These are phyloP conservation scores for Talaromyces sp. DNA, from an alignment of 2,329 filamentous ascomycete genomes.

Conservation along the genomic window DNA sequence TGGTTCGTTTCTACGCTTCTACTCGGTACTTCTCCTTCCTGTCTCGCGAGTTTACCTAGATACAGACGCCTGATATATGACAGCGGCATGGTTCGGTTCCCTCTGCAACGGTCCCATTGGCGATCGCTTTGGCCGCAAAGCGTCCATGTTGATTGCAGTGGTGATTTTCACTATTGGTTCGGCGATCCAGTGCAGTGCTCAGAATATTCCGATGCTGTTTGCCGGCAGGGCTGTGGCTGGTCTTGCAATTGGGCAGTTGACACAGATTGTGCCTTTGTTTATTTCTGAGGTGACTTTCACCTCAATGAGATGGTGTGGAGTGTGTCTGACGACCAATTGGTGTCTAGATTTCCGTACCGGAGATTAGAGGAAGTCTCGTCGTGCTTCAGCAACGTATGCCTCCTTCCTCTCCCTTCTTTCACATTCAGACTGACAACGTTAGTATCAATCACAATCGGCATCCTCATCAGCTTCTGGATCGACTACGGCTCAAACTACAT, in stretches of 20 bases:
- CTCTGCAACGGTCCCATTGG: constrained; percentile 48
- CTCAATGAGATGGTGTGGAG: not conserved
- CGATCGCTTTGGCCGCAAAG: constrained; percentile 51
- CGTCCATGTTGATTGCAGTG: constrained; percentile 51
- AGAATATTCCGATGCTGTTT: constrained; percentile 42
- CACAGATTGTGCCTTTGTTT: constrained; percentile 52
- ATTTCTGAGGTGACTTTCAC: constrained; percentile 47
- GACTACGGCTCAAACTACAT: constrained; percentile 48
- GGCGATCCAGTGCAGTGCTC: constrained; percentile 44
- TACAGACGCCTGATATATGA: not conserved
- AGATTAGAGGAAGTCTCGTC: constrained; percentile 37
- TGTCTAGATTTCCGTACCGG: constrained; percentile 42
- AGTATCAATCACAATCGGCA: constrained; percentile 44
- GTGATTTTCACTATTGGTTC: constrained; percentile 53
- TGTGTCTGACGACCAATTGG: not conserved
- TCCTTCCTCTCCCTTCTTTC: not conserved
- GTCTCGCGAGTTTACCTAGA: not conserved
- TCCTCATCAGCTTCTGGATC: constrained; percentile 39
- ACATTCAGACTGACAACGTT: constrained; percentile 16
- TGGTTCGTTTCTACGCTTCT: constrained; percentile 53
- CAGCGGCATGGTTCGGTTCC: constrained; percentile 50
- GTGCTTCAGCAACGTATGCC: constrained; percentile 38
- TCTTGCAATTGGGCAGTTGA: constrained; percentile 42
- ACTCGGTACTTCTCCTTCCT: constrained; percentile 31
- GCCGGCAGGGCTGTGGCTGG: constrained; percentile 45